These are phyloP conservation scores for Trichoderma sp. DNA, from an alignment of 2,329 filamentous ascomycete genomes.

Conservation along the genomic window DNA sequence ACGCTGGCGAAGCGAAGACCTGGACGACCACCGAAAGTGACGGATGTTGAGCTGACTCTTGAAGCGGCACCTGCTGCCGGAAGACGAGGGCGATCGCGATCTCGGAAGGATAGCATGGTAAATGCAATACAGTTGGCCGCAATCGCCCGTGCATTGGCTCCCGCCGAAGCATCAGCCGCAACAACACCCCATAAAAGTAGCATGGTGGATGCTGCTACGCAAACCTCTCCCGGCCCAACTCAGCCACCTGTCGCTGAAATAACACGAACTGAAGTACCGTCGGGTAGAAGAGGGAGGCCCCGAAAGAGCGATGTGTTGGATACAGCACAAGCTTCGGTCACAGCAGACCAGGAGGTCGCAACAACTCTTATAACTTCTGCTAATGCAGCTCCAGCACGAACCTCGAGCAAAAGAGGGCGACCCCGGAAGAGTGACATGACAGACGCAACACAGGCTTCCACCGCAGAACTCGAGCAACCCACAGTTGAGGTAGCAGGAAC, in stretches of 20 bases:
- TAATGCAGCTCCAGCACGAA: background rate
- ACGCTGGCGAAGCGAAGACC: background rate
- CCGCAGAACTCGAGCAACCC: background rate
- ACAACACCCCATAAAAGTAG: background rate
- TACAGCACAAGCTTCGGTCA: background rate
- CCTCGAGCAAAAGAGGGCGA: background rate
- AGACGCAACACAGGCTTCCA: background rate
- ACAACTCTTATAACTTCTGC: background rate
- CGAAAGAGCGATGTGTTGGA: background rate
- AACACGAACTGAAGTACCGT: background rate
- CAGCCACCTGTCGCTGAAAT: background rate
- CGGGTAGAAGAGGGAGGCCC: background rate
- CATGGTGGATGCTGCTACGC: background rate
- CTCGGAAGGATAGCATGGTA: background rate
- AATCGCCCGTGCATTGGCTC: background rate
- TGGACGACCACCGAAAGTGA: background rate
- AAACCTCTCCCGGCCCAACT: background rate
- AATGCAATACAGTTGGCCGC: background rate
- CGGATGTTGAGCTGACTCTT: background rate
- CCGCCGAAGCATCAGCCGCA: background rate
- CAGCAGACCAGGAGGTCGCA: background rate
- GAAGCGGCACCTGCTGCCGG: background rate
- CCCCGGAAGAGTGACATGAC: background rate
- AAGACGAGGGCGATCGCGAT: background rate
- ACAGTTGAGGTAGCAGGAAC: background rate